Conservation (phyloP, 148 eudicot species). For the Diospyros lotus region DNA sequence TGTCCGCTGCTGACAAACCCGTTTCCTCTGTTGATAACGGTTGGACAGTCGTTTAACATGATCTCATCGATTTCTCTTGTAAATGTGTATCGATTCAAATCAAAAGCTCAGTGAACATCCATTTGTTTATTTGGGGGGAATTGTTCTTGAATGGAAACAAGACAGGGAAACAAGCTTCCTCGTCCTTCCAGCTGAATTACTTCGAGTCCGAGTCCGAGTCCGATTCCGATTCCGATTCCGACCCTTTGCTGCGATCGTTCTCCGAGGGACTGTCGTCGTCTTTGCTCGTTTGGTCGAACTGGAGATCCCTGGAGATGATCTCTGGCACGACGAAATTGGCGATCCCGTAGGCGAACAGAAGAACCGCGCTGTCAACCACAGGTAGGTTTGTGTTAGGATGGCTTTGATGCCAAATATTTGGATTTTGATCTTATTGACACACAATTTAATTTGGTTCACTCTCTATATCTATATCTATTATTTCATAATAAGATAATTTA, state of each 20-base stretch:
- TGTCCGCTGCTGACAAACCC: constrained; percentile 40
- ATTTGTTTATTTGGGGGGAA: constrained; percentile 7
- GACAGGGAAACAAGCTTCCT: background rate
- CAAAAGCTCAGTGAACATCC: background rate
- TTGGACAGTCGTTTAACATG: constrained; percentile 43
- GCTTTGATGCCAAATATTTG: no score
- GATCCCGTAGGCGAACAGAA: constrained; percentile 39
- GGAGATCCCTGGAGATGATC: constrained; percentile 27
- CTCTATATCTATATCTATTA: no score
- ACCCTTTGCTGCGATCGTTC: constrained; percentile 2
- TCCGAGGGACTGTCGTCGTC: constrained; percentile 7
- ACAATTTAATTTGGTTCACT: no score
- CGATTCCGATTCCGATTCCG: background rate
- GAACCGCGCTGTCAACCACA: constrained; percentile 27
- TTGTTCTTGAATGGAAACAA: constrained; percentile 12
- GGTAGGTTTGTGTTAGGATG: background rate
- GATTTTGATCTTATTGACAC: background rate
- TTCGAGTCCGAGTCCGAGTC: background rate
- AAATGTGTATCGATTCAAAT: constrained; percentile 18
- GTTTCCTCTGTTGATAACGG: constrained; percentile 40
- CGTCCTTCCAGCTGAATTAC: background rate
- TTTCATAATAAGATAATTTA: no score
- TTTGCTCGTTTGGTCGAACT: constrained; percentile 8
- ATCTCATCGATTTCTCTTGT: background rate
- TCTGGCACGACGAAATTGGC: constrained; percentile 46